Base-by-base conservation (phyloP, 139 green algal species). In the Yamagishiella unicocca region DNA sequence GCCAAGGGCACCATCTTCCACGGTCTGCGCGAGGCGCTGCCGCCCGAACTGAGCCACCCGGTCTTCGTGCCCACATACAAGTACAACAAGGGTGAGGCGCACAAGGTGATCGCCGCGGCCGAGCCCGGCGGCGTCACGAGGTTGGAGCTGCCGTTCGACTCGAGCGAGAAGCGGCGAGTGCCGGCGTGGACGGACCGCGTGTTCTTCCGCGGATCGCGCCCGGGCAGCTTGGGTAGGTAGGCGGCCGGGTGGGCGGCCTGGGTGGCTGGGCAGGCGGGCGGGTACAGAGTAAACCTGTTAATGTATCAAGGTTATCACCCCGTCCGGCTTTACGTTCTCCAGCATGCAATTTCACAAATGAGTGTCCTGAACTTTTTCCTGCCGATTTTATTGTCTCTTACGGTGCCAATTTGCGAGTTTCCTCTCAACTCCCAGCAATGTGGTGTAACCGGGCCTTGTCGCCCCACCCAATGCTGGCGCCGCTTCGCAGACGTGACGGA, bases 41-140 rank as follows among this genome's bases (percentile, higher is more conserved):
- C 68, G 46, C n/a, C n/a, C n/a, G n/a, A n/a, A n/a, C 96, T 99
- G 90, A 96, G 88, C 4, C 79, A 88, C 40, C 95, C 99, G 55
- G 72, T 68, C n/a, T 99, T 99, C 88, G 87, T 92, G 42, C 97
- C 97, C 74, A 99, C 97, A 21, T 99, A 98, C 93, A 99, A 99
- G 91, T 99, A 98, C 85, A 93, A 98, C 87, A 97, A 97, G 85
- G 73, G 75, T 66, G 73, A 75, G 54, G 5, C 72, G 61, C 55
- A 25, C 3, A 40, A 9, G 50, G 5, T 40, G 12, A 22, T 40
- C 46, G 53, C 58, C 0, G 46, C 53, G 10, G 71, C 17, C 33
- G 55, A 84, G 77, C 10, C 25, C 22, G 67, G 82, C 73, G 43
- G 74, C 74, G 17, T 9, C 10, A 12, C 14, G 38, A n/a, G 62